A percentile compares a stretch with the other conserved stretches of the same genome.
Evolutionary conservation across 2,329 filamentous ascomycete species (phyloP).

Genomic region (Phaeosphaeriaceae sp.): DNA sequence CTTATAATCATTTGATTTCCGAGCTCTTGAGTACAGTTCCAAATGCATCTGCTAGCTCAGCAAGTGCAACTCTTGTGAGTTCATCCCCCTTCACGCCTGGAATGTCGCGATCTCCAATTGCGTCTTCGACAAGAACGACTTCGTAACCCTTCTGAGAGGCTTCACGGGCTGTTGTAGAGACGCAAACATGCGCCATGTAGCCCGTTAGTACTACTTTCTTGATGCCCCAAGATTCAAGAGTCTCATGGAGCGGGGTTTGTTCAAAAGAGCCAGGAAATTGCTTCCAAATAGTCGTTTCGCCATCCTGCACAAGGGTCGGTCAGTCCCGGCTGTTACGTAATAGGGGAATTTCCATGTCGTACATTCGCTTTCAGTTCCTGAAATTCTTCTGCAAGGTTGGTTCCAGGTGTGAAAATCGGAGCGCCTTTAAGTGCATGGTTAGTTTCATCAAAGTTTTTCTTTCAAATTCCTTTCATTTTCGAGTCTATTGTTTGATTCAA

Average conservation of each 20-base stretch:
- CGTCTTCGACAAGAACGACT: slow-evolving; percentile 66
- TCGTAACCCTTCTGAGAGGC: slow-evolving; percentile 68
- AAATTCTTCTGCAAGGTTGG: slow-evolving; percentile 66
- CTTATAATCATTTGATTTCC: slow-evolving; percentile 50
- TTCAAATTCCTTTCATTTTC: no score
- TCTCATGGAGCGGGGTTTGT: slow-evolving; percentile 63
- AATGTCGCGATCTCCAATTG: slow-evolving; percentile 70
- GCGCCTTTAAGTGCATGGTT: slow-evolving; percentile 46
- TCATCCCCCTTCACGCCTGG: slow-evolving; percentile 65
- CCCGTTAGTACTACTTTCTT: slow-evolving; percentile 68
- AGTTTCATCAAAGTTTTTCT: no score
- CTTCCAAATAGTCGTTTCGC: slow-evolving; percentile 66
- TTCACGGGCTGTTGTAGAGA: slow-evolving; percentile 67
- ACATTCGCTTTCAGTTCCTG: slow-evolving; percentile 61
- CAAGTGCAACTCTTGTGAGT: slow-evolving; percentile 56
- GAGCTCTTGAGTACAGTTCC: slow-evolving; percentile 63
- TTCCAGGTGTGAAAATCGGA: slow-evolving; percentile 70
- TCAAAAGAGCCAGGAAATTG: slow-evolving; percentile 65
- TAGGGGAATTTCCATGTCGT: background rate
- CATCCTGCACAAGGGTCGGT: slow-evolving; percentile 28
- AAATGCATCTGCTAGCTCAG: slow-evolving; percentile 68
- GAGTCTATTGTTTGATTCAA: no score
- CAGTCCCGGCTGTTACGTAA: background rate
- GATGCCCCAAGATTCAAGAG: slow-evolving; percentile 57
- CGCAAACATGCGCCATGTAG: slow-evolving; percentile 71